phyloP scores from a whole-genome alignment of 208 protist genomes.

The Leishmania tarentolae region DNA sequence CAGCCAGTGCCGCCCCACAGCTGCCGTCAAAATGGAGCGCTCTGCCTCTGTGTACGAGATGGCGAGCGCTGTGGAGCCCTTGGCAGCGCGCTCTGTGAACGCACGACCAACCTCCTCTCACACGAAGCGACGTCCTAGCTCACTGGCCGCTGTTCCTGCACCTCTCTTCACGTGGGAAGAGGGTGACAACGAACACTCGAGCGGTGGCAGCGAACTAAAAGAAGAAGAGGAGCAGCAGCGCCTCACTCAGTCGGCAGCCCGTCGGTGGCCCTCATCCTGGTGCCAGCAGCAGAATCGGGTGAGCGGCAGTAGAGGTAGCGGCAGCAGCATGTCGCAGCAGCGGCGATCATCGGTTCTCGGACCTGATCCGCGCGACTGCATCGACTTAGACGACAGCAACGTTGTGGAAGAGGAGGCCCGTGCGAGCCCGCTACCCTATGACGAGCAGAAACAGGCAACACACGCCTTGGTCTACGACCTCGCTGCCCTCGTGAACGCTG shows the following conservation, averaged over 20 bases:
- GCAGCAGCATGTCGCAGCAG: constrained; percentile 1
- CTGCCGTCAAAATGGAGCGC: background rate
- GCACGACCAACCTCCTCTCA: background rate
- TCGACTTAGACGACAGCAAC: constrained; percentile 18
- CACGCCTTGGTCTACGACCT: constrained; percentile 12
- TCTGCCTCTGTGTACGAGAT: background rate
- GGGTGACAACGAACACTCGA: background rate
- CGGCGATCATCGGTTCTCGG: constrained; percentile 23
- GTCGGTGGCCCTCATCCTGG: background rate
- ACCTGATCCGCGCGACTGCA: constrained; percentile 30
- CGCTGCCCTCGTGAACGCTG: constrained; percentile 26
- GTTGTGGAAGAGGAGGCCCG: constrained; percentile 14
- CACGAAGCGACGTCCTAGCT: constrained; percentile 10
- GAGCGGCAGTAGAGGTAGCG: constrained; percentile 16
- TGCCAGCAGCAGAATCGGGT: background rate
- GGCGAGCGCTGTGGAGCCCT: background rate
- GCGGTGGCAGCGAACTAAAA: background rate
- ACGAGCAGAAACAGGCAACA: background rate
- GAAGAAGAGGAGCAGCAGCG: background rate
- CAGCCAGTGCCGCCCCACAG: background rate
- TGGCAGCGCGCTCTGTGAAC: constrained; percentile 3
- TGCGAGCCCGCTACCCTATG: constrained; percentile 10
- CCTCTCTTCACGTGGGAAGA: constrained; percentile 10
- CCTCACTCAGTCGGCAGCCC: background rate
- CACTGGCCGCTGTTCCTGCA: constrained; percentile 10